A percentile compares a stretch with the other conserved stretches of the same genome.
Evolutionary conservation across 352 stramenopile genomes (phyloP).

Genomic region (Globisporangium cystogenes): DNA sequence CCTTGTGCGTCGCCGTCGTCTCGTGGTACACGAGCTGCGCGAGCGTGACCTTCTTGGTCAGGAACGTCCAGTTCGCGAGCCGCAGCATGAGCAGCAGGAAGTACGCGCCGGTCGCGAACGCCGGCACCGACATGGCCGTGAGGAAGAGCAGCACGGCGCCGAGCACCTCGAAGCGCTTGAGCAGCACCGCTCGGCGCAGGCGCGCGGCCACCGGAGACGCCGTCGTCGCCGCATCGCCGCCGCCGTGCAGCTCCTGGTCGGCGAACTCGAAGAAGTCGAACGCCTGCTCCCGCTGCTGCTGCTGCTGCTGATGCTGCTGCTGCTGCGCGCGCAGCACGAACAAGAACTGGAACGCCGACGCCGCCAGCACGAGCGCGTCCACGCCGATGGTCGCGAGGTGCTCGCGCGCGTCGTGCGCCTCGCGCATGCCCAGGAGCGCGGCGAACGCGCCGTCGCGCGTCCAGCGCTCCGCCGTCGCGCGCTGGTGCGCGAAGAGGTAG

Average conservation of each 20-base stretch:
- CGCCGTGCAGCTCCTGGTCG: conserved; percentile 30
- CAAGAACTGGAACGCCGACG: conserved; percentile 56
- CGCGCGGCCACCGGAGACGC: conserved; percentile 10
- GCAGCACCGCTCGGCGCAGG: conserved; percentile 12
- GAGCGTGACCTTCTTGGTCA: conserved; percentile 49
- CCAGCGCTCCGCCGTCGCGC: conserved; percentile 8
- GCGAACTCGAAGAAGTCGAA: conserved; percentile 66
- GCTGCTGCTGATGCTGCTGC: conserved; percentile 20
- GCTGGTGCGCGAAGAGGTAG: conserved; percentile 13
- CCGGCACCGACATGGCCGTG: conserved; percentile 51
- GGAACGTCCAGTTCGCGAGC: conserved; percentile 67
- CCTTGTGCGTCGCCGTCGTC: conserved; percentile 11
- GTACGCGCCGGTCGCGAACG: conserved; percentile 42
- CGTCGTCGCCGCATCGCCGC: conserved; percentile 12
- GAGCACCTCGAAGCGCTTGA: conserved; percentile 39
- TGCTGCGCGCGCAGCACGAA: conserved; percentile 33
- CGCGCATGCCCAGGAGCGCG: conserved; percentile 36
- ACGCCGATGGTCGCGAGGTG: conserved; percentile 47
- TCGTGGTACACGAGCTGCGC: conserved; percentile 37
- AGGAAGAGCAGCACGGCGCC: conserved; percentile 51
- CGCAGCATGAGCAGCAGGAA: conserved; percentile 54
- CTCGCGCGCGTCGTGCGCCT: conserved; percentile 25
- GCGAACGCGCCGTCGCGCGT: conserved; percentile 17
- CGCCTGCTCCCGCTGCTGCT: conserved; percentile 14
- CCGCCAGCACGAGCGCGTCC: conserved; percentile 53